Base-by-base conservation (phyloP, 2,329 filamentous ascomycete species). In the Aspergillus spinulosporus region DNA sequence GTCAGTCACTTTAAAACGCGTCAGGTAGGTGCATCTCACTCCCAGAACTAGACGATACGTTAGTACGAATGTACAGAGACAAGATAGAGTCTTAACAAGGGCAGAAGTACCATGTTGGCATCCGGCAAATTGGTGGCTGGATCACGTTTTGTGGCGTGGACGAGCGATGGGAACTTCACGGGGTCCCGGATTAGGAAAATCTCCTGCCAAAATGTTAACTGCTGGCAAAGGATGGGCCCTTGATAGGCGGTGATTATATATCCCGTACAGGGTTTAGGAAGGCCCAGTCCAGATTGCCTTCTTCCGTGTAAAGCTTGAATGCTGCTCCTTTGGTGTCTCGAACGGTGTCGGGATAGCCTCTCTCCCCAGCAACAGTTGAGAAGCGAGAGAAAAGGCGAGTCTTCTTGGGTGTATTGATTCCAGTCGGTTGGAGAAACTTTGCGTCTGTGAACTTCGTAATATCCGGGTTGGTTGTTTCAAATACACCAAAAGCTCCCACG, bases 171-270 rank as follows among this genome's bases (percentile, higher is more conserved):
- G 31, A 56, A 56, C 37, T 56, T 56, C 15, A 34, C 21, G 4
- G 53, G 39, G 36, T 56, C 53, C 2, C 53, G 47, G 26, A 56
- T 51, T 12, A 44, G 49, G 29, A 56, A 56, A 15, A 56, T 32
- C 11, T 37, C 32, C 39, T 66, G 64, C 32, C 21, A 21, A 21
- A 21, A 21, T 21, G 21, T 21, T 21, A 21, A 21, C 21, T 21
- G 21, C 21, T 21, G 21, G 21, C 21, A 21, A 40, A n/a, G 5
- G 37, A 40, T 40, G n/a, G 14, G 37, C 37, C 37, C 5, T n/a
- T 40, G 34, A 36, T 12, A 7, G 7, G 34, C 7, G 34, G 34
- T 12, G 12, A 36, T 36, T 12, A 32, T 42, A 7, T 21, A 11
- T n/a, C 9, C 8, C 9, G 11, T 42, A 51, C 48, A 29, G 40